Conservation (phyloP, 2,329 filamentous ascomycete species). For the Botryosphaeria dothidea region DNA sequence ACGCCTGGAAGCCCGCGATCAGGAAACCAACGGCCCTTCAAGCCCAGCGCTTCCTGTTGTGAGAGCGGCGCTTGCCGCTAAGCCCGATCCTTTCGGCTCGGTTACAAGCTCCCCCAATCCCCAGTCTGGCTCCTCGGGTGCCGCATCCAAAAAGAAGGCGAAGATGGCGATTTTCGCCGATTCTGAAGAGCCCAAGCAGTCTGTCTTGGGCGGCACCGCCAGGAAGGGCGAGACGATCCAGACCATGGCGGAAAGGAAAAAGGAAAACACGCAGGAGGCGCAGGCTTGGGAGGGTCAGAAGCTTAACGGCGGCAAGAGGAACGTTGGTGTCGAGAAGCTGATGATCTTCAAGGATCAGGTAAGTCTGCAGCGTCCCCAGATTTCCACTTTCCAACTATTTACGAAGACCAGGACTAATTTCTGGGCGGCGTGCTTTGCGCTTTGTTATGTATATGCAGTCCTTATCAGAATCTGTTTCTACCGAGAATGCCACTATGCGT, state of each 20-base stretch:
- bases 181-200: slow-evolving; percentile 56
- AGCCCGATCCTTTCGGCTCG: slow-evolving; percentile 75
- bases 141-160: slow-evolving; percentile 60
- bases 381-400: slow-evolving; percentile 62
- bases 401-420: slow-evolving; percentile 95
- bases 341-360: slow-evolving; percentile 94
- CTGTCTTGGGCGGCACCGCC: slow-evolving; percentile 56
- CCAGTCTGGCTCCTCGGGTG: slow-evolving; percentile 55
- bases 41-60: slow-evolving; percentile 86
- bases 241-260: slow-evolving; percentile 82
- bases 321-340: slow-evolving; percentile 76
- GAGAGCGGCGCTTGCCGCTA: slow-evolving; percentile 80
- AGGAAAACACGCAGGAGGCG: slow-evolving; percentile 85
- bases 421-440: slow-evolving; percentile 51
- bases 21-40: slow-evolving; percentile 65
- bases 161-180: slow-evolving; percentile 95
- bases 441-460: slow-evolving; percentile 56
- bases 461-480: slow-evolving; percentile 38
- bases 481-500: slow-evolving; percentile 64
- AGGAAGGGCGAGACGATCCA: slow-evolving; percentile 93
- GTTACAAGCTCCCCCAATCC: slow-evolving; percentile 59
- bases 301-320: slow-evolving; percentile 82
- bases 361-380: slow-evolving; percentile 51
- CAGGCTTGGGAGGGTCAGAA: slow-evolving; percentile 93
- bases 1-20: slow-evolving; percentile 67